Base-by-base conservation (phyloP, 75 land plant species). In the Cunninghamia lanceolata region DNA sequence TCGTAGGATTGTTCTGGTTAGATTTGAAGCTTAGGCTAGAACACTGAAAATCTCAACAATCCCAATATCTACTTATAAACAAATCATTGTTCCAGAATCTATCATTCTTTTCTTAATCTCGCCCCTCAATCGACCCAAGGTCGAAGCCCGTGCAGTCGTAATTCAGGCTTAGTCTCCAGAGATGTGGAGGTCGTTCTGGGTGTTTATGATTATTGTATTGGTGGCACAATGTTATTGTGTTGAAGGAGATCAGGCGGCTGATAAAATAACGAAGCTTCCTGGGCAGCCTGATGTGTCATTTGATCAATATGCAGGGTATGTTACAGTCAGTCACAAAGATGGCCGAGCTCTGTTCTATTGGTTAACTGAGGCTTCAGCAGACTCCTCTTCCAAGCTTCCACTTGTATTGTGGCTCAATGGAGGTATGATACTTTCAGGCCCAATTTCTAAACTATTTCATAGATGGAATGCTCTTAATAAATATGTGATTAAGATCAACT, bases 341-440 rank as follows among this genome's bases (percentile, higher is more conserved):
- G 91, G 90, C 17, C 34, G 91, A 17, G 91, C 91, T 34, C 90
- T 91, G 78, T 91, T 91, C 88, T 91, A 91, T 46, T 91, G 91
- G 91, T 81, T 91, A 32, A 89, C 90, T 7, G 88, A 91, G 50
- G 87, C 91, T 56, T 54, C 68, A 32, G 4, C 46, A 4, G 53
- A 84, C 1, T 17, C 86, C 5, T 32, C 85, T 1, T 77, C 87
- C 54, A 87, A 89, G 36, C 88, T 89, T 38, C 93, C 94, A 9
- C 86, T 93, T 36, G 93, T 93, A 6, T 86, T 92, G 52, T 92
- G 94, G 94, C 91, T 92, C 17, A 92, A 92, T 86, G 94, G 94
- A 92, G 93, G 93, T 90, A 83, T 79, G 82, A 4, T 56, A 3
- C 25, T 17, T 56, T 19, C 53, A 50, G 53, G 14, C 53, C 53